Base-by-base conservation (phyloP, 129 eudicot genomes). In the Heracleum sosnowskyi region DNA sequence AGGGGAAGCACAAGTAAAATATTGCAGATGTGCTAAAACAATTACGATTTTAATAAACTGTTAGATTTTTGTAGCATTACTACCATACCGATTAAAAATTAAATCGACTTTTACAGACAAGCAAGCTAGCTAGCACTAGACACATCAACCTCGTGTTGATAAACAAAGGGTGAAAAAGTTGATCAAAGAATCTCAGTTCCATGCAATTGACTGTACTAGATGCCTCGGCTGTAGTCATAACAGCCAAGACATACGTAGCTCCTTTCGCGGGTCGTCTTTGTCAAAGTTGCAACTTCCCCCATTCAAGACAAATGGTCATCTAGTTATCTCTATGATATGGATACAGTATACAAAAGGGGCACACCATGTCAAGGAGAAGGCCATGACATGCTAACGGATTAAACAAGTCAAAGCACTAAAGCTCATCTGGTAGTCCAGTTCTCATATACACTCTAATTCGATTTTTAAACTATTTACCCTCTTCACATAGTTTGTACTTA, bases 121-220 rank as follows among this genome's bases (percentile, higher is more conserved):
- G 73, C 73, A 33, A 68, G 73, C 73, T 68, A 66, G 72, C 72
- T 66, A 68, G 73, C 73, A 68, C 6, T 17, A 47, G 22, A 49
- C 60, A 34, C 73, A 17, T 13, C 26, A 2, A 68, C 24, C 24
- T 68, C 73, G 34, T 68, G 68, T 60, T n/a, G 11, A 24, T 60
- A 24, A 26, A 39, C 34, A 40, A 20, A 24, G 34, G 28, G 5
- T 36, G 10, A 18, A 72, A 36, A 39, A 24, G n/a, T 11, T 11
- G 8, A 37, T 72, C 44, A 72, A 34, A 72, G n/a, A 35, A 37
- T 37, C 4, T 24, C 51, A 72, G 31, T 24, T 72, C 15, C 49
- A 20, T 39, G 51, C 49, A 57, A 35, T 4, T 57, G 29, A n/a
- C 5, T n/a, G 66, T 31, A 57, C 63, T 53, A 0, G 60, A 2